These are phyloP conservation scores for Somion occarium DNA, from an alignment of 1,284 basidiomycete species.

Conservation along the genomic window DNA sequence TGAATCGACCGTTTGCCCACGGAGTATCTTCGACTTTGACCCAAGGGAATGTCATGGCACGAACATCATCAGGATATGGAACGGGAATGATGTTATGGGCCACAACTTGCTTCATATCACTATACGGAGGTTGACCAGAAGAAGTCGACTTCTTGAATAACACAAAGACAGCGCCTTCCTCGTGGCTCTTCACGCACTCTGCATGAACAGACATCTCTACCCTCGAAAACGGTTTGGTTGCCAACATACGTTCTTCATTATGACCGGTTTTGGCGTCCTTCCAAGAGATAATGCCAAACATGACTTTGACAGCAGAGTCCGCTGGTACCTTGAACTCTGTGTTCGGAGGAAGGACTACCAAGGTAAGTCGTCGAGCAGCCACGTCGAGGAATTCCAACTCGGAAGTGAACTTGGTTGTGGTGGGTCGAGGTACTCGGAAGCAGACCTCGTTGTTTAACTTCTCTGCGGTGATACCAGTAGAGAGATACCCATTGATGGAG, in stretches of 20 bases:
- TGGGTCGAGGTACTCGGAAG: conserved; percentile 21
- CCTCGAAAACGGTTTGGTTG: conserved; percentile 7
- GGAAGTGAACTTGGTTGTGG: conserved; percentile 7
- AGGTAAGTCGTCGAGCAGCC: conserved; percentile 17
- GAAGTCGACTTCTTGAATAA: conserved; percentile 12
- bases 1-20: conserved; percentile 21
- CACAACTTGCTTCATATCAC: conserved; percentile 20
- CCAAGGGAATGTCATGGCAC: conserved; percentile 21
- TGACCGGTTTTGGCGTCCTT: conserved; percentile 4
- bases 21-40: conserved; percentile 22
- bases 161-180: conserved; percentile 24
- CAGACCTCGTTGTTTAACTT: conserved; percentile 24
- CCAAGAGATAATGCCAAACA: conserved; percentile 19
- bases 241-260: conserved; percentile 7
- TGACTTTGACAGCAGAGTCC: conserved; percentile 20
- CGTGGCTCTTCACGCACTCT: conserved; percentile 14
- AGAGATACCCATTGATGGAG: conserved; percentile 15
- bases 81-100: conserved; percentile 18
- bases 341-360: conserved; percentile 22
- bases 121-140: conserved; percentile 15
- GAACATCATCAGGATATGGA: conserved; percentile 15
- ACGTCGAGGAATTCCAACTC: conserved; percentile 20
- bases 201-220: conserved; percentile 8
- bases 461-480: conserved; percentile 16
- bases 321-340: conserved; percentile 4